Percentiles rank a stretch among this genome's conserved stretches.
Conservation (phyloP, 2,329 filamentous ascomycete species). For the Tolypocladium sp. region DNA sequence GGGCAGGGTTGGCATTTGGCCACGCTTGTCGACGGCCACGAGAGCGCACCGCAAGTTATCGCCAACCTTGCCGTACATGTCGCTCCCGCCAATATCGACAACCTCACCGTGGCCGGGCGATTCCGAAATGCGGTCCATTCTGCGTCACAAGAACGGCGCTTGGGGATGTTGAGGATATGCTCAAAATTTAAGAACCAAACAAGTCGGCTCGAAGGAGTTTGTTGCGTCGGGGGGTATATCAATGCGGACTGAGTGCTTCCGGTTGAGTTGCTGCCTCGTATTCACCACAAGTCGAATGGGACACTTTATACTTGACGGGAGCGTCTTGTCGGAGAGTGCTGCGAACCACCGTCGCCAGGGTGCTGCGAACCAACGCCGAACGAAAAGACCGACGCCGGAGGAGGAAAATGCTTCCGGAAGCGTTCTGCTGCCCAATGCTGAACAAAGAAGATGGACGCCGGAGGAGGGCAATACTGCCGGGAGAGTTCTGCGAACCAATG, state of each 20-base stretch:
- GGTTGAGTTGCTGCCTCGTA: background rate
- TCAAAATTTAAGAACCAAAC: background rate
- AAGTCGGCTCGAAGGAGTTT: background rate
- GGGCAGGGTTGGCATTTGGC: constrained; percentile 20
- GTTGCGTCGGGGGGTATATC: too few relatives aligned
- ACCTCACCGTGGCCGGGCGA: constrained; percentile 20
- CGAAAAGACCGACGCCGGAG: background rate
- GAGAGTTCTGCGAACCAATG: background rate
- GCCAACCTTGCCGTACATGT: constrained; percentile 18
- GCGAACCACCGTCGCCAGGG: background rate
- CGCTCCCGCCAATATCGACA: constrained; percentile 28
- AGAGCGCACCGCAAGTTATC: constrained; percentile 17
- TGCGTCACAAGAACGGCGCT: background rate
- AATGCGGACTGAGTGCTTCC: background rate
- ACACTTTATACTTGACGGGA: background rate
- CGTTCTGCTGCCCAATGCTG: background rate
- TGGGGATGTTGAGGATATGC: too few relatives aligned
- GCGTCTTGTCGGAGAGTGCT: too few relatives aligned
- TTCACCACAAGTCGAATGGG: background rate
- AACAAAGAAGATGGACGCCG: background rate
- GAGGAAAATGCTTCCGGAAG: background rate
- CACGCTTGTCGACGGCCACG: constrained; percentile 10
- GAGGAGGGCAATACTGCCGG: background rate
- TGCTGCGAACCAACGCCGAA: background rate
- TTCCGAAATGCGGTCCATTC: background rate